Conservation (phyloP, 352 stramenopile species). For the Phytophthora agathidicida region DNA sequence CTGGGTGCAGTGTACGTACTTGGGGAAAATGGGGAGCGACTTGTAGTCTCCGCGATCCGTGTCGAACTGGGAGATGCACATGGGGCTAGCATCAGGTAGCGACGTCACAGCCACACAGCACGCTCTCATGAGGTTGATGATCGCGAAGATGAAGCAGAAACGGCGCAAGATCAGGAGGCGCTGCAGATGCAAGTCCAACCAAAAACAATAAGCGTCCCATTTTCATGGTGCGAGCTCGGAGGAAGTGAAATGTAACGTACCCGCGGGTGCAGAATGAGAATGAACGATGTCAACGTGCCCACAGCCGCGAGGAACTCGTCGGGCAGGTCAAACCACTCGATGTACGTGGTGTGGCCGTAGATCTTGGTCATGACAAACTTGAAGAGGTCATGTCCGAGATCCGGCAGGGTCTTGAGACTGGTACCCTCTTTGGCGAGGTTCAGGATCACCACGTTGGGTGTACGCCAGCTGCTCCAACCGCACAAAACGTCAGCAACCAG, state of each 20-base stretch:
- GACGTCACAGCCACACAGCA: constrained; percentile 88
- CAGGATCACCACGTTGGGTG: constrained; percentile 84
- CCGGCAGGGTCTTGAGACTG: constrained; percentile 76
- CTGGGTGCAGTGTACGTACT: constrained; percentile 45
- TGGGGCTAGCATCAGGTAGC: constrained; percentile 82
- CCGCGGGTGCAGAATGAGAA: constrained; percentile 78
- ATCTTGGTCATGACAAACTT: constrained; percentile 87
- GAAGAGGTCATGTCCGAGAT: constrained; percentile 87
- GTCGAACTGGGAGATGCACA: constrained; percentile 89
- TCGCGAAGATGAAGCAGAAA: constrained; percentile 85
- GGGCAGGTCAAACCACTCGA: constrained; percentile 86
- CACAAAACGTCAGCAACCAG: constrained; percentile 8
- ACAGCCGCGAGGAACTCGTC: constrained; percentile 84
- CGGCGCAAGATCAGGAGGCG: constrained; percentile 82
- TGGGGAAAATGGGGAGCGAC: constrained; percentile 86
- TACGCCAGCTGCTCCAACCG: constrained; percentile 67
- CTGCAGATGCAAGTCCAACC: constrained; percentile 30
- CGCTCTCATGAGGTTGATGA: constrained; percentile 89
- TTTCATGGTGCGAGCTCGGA: too few species aligned
- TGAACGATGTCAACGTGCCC: constrained; percentile 63
- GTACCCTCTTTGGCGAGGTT: constrained; percentile 62
- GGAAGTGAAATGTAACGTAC: constrained; percentile 39
- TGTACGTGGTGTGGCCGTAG: constrained; percentile 82
- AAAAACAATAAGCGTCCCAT: too few species aligned
- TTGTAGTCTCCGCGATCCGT: constrained; percentile 75